Conservation (phyloP, 371 early-diverging fungal genomes). For the Actinomucor elegans region DNA sequence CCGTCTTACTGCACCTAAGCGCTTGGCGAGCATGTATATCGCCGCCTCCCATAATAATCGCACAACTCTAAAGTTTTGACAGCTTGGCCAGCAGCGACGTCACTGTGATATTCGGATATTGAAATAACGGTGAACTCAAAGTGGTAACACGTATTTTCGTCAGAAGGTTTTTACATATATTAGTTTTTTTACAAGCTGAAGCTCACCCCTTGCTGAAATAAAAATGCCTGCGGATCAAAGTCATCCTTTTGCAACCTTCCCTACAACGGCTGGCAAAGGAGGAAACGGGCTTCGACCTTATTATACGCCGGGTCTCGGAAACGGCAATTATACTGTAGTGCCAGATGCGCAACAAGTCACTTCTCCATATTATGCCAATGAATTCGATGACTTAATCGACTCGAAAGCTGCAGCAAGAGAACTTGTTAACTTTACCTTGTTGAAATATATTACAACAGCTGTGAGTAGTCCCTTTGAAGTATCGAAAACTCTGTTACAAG, state of each 20-base stretch:
- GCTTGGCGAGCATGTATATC: too few species aligned
- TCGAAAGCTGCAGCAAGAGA: constrained; percentile 56
- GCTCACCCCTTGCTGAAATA: constrained; percentile 8
- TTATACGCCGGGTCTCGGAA: constrained; percentile 43
- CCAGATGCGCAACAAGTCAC: constrained; percentile 19
- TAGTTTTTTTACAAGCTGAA: too few species aligned
- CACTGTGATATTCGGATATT: too few species aligned
- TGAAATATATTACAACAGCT: constrained; percentile 68
- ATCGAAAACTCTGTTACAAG: constrained; percentile 76
- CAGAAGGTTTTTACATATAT: too few species aligned
- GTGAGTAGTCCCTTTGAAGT: constrained; percentile 75
- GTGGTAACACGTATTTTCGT: too few species aligned
- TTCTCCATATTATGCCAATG: constrained; percentile 26
- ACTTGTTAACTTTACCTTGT: constrained; percentile 62
- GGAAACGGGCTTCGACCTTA: constrained; percentile 44
- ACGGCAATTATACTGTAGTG: constrained; percentile 36
- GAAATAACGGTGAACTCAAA: too few species aligned
- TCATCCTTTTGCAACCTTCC: constrained; percentile 44
- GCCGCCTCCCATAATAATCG: too few species aligned
- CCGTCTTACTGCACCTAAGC: too few species aligned
- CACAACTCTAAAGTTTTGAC: too few species aligned
- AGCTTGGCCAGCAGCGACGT: too few species aligned
- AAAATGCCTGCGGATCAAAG: constrained; percentile 34
- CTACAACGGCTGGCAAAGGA: constrained; percentile 37
- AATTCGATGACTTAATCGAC: constrained; percentile 48